Percentiles rank a stretch among this genome's conserved stretches.
Evolutionary conservation across 2,329 filamentous ascomycete species (phyloP).

Genomic region (Tolypocladium ophioglossoides): DNA sequence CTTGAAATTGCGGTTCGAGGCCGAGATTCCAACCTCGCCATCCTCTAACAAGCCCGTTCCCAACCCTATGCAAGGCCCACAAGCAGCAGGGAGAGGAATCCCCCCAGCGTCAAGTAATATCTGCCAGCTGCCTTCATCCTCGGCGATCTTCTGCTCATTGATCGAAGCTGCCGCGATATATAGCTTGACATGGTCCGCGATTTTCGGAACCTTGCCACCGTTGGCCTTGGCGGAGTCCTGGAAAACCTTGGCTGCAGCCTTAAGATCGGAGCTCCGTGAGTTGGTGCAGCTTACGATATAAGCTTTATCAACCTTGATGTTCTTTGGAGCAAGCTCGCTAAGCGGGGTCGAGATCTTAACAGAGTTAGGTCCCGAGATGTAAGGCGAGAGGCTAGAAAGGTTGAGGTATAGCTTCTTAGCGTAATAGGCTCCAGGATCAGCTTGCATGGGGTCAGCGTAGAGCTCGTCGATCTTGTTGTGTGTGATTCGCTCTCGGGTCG

Average conservation of each 20-base stretch:
- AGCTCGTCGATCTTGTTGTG: too few species aligned
- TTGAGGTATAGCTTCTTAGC: constrained; percentile 77
- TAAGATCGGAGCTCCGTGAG: constrained; percentile 68
- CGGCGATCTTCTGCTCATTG: constrained; percentile 63
- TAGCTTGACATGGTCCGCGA: constrained; percentile 67
- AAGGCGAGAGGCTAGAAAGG: constrained; percentile 73
- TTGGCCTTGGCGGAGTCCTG: constrained; percentile 51
- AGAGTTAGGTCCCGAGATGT: constrained; percentile 79
- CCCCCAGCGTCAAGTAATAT: constrained; percentile 31
- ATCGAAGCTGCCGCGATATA: constrained; percentile 81
- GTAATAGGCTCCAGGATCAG: constrained; percentile 70
- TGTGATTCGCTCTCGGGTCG: too few species aligned
- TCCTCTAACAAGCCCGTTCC: constrained; percentile 67
- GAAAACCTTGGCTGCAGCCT: constrained; percentile 75
- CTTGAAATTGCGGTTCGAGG: constrained; percentile 84
- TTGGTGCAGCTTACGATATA: constrained; percentile 92
- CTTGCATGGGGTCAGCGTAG: constrained; percentile 16
- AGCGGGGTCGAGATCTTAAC: constrained; percentile 81
- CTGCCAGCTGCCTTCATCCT: constrained; percentile 77
- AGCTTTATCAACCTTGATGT: constrained; percentile 72
- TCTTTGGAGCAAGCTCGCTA: constrained; percentile 56
- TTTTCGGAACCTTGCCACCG: constrained; percentile 53
- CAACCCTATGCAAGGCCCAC: constrained; percentile 79
- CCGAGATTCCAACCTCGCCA: constrained; percentile 78
- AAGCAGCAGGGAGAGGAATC: constrained; percentile 53